Evolutionary conservation across 2,329 filamentous ascomycete species (phyloP).

Genomic region (Leptographium radiaticola): DNA sequence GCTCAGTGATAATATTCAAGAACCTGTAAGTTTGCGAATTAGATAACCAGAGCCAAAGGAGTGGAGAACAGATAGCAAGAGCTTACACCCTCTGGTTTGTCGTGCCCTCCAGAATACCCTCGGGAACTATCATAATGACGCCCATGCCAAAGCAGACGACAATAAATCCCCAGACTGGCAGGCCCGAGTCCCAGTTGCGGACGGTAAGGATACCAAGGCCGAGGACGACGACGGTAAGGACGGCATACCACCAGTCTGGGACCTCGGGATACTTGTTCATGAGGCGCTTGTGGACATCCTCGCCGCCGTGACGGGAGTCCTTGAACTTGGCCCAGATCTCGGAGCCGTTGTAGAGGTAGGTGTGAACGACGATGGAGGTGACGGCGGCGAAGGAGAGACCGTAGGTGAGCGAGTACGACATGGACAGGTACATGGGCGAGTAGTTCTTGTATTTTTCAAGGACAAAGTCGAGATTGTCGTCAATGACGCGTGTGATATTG

Average conservation of each 20-base stretch:
- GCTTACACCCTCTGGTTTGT: constrained; percentile 19
- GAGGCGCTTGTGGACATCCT: constrained; percentile 30
- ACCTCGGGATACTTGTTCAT: constrained; percentile 32
- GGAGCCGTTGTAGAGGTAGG: constrained; percentile 36
- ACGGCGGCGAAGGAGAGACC: constrained; percentile 44
- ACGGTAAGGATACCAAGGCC: constrained; percentile 18
- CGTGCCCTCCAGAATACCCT: constrained; percentile 30
- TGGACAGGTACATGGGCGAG: constrained; percentile 38
- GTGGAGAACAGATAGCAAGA: neutral
- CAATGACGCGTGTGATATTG: constrained; percentile 30
- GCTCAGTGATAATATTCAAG: constrained; percentile 33
- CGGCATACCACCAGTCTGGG: constrained; percentile 28
- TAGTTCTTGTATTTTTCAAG: constrained; percentile 33
- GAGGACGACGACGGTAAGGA: constrained; percentile 14
- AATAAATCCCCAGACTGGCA: constrained; percentile 16
- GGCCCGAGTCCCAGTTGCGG: constrained; percentile 15
- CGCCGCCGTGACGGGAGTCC: constrained; percentile 16
- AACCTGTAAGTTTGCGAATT: too few relatives aligned
- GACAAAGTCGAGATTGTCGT: constrained; percentile 32
- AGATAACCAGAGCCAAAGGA: neutral
- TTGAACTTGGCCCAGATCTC: constrained; percentile 35
- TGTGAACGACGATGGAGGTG: constrained; percentile 36
- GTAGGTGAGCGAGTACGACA: constrained; percentile 37
- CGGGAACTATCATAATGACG: constrained; percentile 28
- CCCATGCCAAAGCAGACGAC: constrained; percentile 30